Percentiles rank a stretch among this genome's conserved stretches.
Conservation (phyloP, 371 early-diverging fungal species). For the Mortierella sp. region DNA sequence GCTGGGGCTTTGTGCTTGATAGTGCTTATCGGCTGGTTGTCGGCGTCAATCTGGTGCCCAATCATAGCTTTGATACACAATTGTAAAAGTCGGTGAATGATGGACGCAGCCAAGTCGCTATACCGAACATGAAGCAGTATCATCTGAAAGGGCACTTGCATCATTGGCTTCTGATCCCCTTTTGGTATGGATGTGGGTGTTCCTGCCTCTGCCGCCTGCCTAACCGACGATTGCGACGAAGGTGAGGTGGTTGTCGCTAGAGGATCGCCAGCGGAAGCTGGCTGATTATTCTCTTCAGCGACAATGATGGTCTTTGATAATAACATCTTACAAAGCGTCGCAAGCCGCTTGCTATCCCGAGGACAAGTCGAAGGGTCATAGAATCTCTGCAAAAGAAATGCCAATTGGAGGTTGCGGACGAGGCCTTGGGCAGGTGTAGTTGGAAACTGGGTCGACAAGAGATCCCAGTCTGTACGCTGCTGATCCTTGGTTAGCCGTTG, state of each 20-base stretch:
- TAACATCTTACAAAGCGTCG: constrained; percentile 37
- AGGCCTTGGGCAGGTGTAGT: constrained; percentile 37
- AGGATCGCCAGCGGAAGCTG: constrained; percentile 6
- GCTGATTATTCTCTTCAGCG: background rate
- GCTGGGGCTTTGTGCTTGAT: background rate
- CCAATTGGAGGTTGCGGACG: constrained; percentile 33
- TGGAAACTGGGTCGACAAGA: constrained; percentile 8
- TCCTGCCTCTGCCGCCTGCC: constrained; percentile 15
- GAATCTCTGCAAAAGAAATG: constrained; percentile 24
- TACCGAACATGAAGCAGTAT: constrained; percentile 38
- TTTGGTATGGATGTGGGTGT: background rate
- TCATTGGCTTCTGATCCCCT: constrained; percentile 20
- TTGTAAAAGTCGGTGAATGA: constrained; percentile 19
- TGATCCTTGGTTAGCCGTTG: constrained; percentile 5
- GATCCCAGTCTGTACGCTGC: constrained; percentile 47
- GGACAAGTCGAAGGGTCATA: constrained; percentile 18
- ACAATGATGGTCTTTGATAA: constrained; percentile 34
- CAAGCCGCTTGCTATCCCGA: constrained; percentile 23
- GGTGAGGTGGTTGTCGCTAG: constrained; percentile 11
- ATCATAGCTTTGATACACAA: constrained; percentile 20
- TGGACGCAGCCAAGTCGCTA: constrained; percentile 12
- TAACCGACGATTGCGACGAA: constrained; percentile 10
- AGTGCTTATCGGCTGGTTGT: background rate
- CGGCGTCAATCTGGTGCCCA: constrained; percentile 12
- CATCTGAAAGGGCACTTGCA: constrained; percentile 51